Evolutionary conservation across 139 green algal species (phyloP).

Genomic region (Chlamydomonas incerta): DNA sequence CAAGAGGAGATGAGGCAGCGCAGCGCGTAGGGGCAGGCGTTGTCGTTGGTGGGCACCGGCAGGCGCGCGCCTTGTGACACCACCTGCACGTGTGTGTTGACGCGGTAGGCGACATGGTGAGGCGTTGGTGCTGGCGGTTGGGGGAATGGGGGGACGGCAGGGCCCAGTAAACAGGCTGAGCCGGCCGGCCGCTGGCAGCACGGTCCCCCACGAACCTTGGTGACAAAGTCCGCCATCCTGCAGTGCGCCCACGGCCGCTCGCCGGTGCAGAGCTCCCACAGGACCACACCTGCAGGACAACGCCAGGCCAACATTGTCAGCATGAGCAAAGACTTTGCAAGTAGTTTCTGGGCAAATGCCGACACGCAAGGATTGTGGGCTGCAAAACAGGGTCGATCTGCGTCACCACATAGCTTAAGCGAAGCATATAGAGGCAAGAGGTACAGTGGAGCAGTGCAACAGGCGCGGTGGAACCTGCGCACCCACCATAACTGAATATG

Average conservation of each 20-base stretch:
- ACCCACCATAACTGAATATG: constrained; percentile 27
- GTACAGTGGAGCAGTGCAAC: too few relatives aligned
- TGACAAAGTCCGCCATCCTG: constrained; percentile 14
- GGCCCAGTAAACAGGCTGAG: background rate
- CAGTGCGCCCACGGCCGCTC: constrained; percentile 24
- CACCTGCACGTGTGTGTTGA: background rate
- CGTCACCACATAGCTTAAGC: background rate
- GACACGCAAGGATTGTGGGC: background rate
- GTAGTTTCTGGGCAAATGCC: background rate
- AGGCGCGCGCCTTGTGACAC: constrained; percentile 34
- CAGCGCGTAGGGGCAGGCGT: constrained; percentile 34
- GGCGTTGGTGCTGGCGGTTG: too few relatives aligned
- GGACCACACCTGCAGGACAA: constrained; percentile 22
- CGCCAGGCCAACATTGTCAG: too few relatives aligned
- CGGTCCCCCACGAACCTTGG: constrained; percentile 15
- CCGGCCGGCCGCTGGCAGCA: too few relatives aligned
- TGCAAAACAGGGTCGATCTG: background rate
- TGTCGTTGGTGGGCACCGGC: constrained; percentile 24
- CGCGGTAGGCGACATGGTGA: background rate
- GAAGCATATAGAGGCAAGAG: background rate
- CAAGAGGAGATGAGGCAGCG: constrained; percentile 31
- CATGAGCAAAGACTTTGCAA: too few relatives aligned
- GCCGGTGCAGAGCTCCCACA: constrained; percentile 46
- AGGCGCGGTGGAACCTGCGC: too few relatives aligned
- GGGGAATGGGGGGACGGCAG: background rate